Evolutionary conservation across 129 eudicot genomes (phyloP), one percentile per base, ranked within the genome.

Genomic region (Helianthus tuberosus): DNA sequence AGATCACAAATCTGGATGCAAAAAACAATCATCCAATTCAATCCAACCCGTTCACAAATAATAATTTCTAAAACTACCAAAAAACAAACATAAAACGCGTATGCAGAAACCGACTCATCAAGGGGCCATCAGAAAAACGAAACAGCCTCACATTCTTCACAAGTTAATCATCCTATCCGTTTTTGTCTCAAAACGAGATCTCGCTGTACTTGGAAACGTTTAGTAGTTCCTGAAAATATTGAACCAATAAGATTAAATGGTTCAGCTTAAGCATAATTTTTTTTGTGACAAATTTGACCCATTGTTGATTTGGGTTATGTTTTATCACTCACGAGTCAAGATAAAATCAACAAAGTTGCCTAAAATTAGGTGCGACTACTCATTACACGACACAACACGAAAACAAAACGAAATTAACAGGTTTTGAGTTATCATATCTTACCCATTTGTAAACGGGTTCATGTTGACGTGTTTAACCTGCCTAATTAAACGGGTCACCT

Each of bases 141-240:
- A 78, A 79, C 78, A 54, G 83, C 83, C 83, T 53, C 83, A 55
- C 74, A 79, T 64, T 54, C 74, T 54, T 79, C 78, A 20, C 52
- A 44, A 29, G 62, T 71, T 69, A 64, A 71, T 57, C 44, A 27
- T 78, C 72, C 10, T 77, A 35, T 11, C 66, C 27, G 0, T 23
- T 48, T 41, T 73, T 27, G 16, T 43, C 13, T 77, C 75, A 79
- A 79, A 72, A 78, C 2, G 82, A 79, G 13, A 79, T 55, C 73
- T 72, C 83, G 11, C 73, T 15, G 74, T 72, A 79, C 78, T 72
- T 79, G 68, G 83, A 79, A 51, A 79, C 67, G 65, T 79, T 79
- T 11, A 79, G 73, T 62, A 73, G 69, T 54, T 79, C 83, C 83
- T 79, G 83, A 72, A 79, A 79, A 79, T 25, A 71, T 13, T 17